Percentiles rank a stretch among this genome's conserved stretches.
Evolutionary conservation across 352 stramenopile species (phyloP).

Genomic region (Phytopythium boreale): DNA sequence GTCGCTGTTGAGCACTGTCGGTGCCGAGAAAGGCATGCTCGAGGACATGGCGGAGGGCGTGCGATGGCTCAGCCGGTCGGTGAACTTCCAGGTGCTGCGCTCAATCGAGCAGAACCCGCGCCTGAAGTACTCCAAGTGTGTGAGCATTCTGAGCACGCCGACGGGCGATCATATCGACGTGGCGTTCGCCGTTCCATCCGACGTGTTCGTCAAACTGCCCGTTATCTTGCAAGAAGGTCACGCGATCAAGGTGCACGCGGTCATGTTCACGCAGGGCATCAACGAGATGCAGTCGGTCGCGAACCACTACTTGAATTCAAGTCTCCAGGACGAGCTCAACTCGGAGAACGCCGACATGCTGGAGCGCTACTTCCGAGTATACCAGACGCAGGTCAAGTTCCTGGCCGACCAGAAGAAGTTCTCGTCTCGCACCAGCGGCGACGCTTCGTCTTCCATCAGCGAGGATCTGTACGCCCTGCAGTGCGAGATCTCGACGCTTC

Average conservation of each 20-base stretch:
- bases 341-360: conserved; percentile 70
- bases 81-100: conserved; percentile 79
- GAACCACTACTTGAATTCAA: conserved; percentile 83
- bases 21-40: conserved; percentile 96
- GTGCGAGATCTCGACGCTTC: conserved; percentile 52
- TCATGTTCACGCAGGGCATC: conserved; percentile 90
- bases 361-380: conserved; percentile 72
- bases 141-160: conserved; percentile 51
- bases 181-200: conserved; percentile 60
- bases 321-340: conserved; percentile 85
- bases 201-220: conserved; percentile 55
- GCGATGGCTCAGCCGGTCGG: conserved; percentile 73
- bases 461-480: conserved; percentile 50
- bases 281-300: conserved; percentile 93
- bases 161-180: conserved; percentile 61
- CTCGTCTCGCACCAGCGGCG: conserved; percentile 17
- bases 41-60: conserved; percentile 89
- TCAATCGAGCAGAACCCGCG: conserved; percentile 43
- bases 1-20: conserved; percentile 91
- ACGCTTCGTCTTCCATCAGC: conserved; percentile 8
- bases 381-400: conserved; percentile 58
- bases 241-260: conserved; percentile 67
- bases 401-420: conserved; percentile 12
- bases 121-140: conserved; percentile 74
- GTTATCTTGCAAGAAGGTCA: conserved; percentile 62